Evolutionary conservation across 768 basidiomycete species (phyloP), one percentile per base, ranked within the genome.

Genomic region (Tulasnella sp.): DNA sequence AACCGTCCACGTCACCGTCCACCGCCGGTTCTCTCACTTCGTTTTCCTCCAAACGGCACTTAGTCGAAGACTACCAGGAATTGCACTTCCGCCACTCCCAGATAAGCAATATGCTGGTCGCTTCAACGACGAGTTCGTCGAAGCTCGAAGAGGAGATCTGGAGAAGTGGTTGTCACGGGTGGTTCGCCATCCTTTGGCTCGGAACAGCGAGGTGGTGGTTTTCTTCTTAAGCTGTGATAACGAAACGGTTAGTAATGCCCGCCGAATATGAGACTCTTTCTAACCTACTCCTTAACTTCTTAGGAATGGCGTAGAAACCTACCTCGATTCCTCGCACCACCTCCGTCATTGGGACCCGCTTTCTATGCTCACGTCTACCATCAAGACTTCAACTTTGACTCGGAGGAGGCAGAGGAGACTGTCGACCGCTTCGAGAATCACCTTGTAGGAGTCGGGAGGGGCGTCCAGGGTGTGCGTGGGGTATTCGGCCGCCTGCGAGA

Each of bases 21-120:
- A 91, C 45, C 87, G 94, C 14, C 90, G 94, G 8, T 96, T 92
- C 83, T 93, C 93, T 3, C 91, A 95, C 77, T 96, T 96, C 79
- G 89, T 91, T 36, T 86, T 90, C 71, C 85, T 96, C 38, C 91
- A 94, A 79, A 89, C 91, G 1, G 89, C 90, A 11, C 83, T 96
- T 69, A 85, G 86, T 25, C 85, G 89, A 31, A 86, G 90, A 9
- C 87, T 94, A 3, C 92, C 92, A 7, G 91, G 91, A 0, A 88
- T 95, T 37, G 89, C 89, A 3, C 85, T 96, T 1, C 93, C 94
- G 0, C 91, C 92, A 0, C 85, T 96, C 9, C 94, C 94, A 12
- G 93, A 93, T 81, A 94, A 94, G 80, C 91, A 92, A 79, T 93
- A 95, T 78, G 86, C 92, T 0, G 92, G 92, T 1, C 85, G 93